Conservation (phyloP, 257 asterid species). For the Nicotiana benthamiana region DNA sequence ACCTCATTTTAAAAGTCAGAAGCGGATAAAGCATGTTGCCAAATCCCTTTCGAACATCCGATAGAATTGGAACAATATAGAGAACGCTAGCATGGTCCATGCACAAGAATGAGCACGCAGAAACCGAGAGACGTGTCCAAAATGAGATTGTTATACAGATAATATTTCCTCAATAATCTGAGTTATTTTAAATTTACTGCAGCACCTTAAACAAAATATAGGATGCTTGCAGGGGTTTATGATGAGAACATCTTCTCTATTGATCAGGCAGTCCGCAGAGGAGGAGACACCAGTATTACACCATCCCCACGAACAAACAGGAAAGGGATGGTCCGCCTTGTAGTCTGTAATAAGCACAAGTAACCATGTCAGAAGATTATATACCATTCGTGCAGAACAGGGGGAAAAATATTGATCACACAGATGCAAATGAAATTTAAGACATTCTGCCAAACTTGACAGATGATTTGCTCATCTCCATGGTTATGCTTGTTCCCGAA, state of each 20-base stretch:
- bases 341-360: constrained; percentile 35
- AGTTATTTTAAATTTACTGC: background rate
- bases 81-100: too few relatives aligned
- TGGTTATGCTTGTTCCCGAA: background rate
- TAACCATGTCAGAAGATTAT: background rate
- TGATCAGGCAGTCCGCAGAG: constrained; percentile 71
- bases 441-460: background rate
- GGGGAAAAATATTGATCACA: background rate
- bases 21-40: too few relatives aligned
- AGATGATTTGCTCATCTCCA: background rate
- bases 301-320: constrained; percentile 94
- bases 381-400: background rate
- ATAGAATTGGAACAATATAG: too few relatives aligned
- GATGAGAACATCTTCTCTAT: background rate
- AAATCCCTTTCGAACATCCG: too few relatives aligned
- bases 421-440: background rate
- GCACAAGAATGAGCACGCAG: too few relatives aligned
- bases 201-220: background rate
- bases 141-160: background rate
- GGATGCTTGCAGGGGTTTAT: background rate
- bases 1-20: too few relatives aligned
- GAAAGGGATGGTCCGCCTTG: constrained; percentile 71
- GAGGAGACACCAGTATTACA: constrained; percentile 90
- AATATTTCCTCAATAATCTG: background rate
- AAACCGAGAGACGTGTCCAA: background rate